A percentile compares a stretch with the other conserved stretches of the same genome.
phyloP scores from a whole-genome alignment of 352 stramenopile genomes.

The Thalassiosira hispida region DNA sequence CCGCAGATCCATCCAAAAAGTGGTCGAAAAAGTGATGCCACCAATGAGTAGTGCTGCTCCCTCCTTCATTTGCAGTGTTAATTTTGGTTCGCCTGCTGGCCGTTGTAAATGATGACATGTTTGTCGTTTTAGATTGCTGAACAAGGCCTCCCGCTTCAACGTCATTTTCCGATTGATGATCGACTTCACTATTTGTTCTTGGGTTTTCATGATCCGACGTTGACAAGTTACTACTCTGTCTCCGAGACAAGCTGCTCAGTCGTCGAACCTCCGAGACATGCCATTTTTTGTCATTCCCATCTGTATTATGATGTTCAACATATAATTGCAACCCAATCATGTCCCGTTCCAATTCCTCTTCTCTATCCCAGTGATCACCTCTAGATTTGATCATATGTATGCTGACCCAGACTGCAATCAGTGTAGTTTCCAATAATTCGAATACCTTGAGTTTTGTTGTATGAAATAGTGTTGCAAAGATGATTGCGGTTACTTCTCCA shows the following conservation, averaged over 20 bases:
- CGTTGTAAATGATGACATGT: background rate
- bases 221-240: background rate
- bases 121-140: background rate
- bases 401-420: conserved; percentile 30
- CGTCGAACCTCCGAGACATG: no score
- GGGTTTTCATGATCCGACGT: background rate
- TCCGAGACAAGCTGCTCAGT: conserved; percentile 4
- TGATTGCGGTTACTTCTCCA: conserved; percentile 26
- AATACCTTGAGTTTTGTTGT: conserved; percentile 37
- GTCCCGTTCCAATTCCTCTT: conserved; percentile 24
- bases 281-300: no score
- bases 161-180: background rate
- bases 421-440: conserved; percentile 47
- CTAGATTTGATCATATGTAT: conserved; percentile 42
- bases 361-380: conserved; percentile 12
- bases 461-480: conserved; percentile 23
- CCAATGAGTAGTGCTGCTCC: background rate
- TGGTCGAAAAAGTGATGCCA: conserved; percentile 37
- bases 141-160: background rate
- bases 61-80: no score
- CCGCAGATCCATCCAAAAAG: conserved; percentile 47
- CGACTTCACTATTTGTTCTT: background rate
- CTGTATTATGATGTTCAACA: background rate
- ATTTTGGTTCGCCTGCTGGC: background rate
- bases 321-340: conserved; percentile 9